Conservation (phyloP, 371 early-diverging fungal species). For the Lichtheimia ornata region DNA sequence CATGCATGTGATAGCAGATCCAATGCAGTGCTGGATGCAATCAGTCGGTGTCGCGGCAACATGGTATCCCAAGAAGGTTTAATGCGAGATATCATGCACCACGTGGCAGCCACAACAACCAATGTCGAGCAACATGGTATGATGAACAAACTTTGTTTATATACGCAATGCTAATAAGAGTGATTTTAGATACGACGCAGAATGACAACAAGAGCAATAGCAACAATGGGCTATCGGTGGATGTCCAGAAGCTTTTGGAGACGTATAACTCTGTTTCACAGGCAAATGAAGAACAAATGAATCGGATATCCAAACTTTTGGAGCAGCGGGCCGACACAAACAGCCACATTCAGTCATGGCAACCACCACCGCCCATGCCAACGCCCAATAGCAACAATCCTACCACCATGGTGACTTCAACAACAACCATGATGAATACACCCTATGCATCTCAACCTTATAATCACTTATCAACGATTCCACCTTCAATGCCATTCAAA, state of each 20-base stretch:
- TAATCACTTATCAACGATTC: conserved; percentile 1
- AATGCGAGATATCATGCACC: conserved; percentile 59
- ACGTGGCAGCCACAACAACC: conserved; percentile 23
- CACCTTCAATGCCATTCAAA: conserved; percentile 8
- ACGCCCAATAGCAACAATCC: background rate
- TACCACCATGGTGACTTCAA: background rate
- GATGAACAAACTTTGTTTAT: no score
- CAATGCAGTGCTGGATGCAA: conserved; percentile 54
- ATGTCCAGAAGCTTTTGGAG: conserved; percentile 12
- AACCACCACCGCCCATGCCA: no score
- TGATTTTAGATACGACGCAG: no score
- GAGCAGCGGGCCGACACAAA: conserved; percentile 5
- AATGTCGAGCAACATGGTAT: no score
- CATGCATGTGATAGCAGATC: conserved; percentile 52
- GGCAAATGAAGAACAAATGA: conserved; percentile 18
- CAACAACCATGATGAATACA: background rate
- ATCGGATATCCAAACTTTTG: conserved; percentile 12
- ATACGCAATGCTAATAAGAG: no score
- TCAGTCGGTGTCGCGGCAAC: conserved; percentile 50
- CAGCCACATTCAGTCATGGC: no score
- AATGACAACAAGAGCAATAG: background rate
- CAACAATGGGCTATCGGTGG: background rate
- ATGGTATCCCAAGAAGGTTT: conserved; percentile 61
- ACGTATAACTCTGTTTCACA: conserved; percentile 12
- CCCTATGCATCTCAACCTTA: conserved; percentile 1